Conservation (phyloP, 352 stramenopile species). For the Pythium sp. region DNA sequence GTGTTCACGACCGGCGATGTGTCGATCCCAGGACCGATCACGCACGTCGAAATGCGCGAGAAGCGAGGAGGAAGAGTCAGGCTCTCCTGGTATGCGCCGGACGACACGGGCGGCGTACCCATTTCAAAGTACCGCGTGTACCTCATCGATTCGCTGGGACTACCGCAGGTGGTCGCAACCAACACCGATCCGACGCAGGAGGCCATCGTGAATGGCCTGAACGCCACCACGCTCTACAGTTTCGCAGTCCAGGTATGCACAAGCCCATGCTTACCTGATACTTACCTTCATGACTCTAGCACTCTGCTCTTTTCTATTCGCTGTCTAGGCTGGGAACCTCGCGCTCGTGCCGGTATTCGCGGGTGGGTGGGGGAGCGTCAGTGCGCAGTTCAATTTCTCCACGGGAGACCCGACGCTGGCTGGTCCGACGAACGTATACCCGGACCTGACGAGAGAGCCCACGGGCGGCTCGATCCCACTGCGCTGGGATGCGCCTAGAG, state of each 20-base stretch:
- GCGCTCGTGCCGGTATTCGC: slow-evolving; percentile 26
- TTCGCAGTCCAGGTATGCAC: slow-evolving; percentile 50
- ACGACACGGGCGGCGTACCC: slow-evolving; percentile 47
- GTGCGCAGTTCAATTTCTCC: slow-evolving; percentile 27
- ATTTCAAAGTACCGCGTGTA: slow-evolving; percentile 67
- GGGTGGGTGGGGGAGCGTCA: slow-evolving; percentile 46
- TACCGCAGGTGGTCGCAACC: slow-evolving; percentile 19
- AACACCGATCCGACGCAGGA: slow-evolving; percentile 17
- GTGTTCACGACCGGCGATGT: slow-evolving; percentile 38
- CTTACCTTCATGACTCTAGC: not conserved
- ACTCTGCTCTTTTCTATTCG: not conserved
- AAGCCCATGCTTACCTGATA: not conserved
- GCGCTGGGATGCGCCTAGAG: slow-evolving; percentile 40
- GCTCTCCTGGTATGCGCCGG: slow-evolving; percentile 38
- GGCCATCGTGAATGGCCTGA: slow-evolving; percentile 26
- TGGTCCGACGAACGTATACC: slow-evolving; percentile 26
- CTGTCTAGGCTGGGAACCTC: slow-evolving; percentile 41
- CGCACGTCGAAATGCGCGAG: slow-evolving; percentile 16
- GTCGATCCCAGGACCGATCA: slow-evolving; percentile 32
- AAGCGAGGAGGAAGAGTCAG: slow-evolving; percentile 38
- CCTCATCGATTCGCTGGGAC: slow-evolving; percentile 8
- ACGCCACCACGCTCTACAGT: slow-evolving; percentile 32
- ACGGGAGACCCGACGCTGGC: slow-evolving; percentile 33
- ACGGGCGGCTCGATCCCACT: slow-evolving; percentile 60
- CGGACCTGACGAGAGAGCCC: slow-evolving; percentile 14